phyloP scores from a whole-genome alignment of 129 eudicot species.

The Flaveria robusta region DNA sequence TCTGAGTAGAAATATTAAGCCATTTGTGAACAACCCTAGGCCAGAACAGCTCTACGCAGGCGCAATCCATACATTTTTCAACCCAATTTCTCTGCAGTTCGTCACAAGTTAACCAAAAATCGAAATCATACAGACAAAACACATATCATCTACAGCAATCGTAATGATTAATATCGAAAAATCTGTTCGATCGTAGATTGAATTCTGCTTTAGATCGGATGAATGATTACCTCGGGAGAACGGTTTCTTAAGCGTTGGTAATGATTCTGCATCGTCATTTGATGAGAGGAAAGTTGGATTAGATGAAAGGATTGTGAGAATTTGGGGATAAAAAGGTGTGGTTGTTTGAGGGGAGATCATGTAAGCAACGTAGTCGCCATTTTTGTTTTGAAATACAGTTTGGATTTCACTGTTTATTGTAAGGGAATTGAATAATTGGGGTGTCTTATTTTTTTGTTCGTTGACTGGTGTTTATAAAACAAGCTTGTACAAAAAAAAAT shows the following conservation, averaged over 20 bases:
- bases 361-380: not conserved
- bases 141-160: not conserved
- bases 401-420: not conserved
- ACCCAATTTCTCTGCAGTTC: constrained; percentile 68
- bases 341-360: not conserved
- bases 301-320: not conserved
- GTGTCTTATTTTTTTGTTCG: not conserved
- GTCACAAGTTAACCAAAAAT: constrained; percentile 30
- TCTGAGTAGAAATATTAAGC: constrained; percentile 50
- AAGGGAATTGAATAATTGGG: not conserved
- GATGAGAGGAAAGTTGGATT: not conserved
- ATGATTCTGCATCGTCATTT: constrained; percentile 20
- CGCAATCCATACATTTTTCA: constrained; percentile 71
- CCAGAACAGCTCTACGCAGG: constrained; percentile 82
- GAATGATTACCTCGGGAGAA: constrained; percentile 26
- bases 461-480: not conserved
- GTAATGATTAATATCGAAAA: not conserved
- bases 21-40: constrained; percentile 72
- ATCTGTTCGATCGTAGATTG: not conserved
- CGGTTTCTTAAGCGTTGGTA: constrained; percentile 27
- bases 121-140: not conserved
- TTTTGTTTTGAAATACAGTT: constrained; percentile 11
- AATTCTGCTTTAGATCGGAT: not conserved
- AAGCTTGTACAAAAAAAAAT: no score
- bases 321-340: not conserved